phyloP scores from a whole-genome alignment of 805 yeast species.

The Cyberlindnera lachancei region DNA sequence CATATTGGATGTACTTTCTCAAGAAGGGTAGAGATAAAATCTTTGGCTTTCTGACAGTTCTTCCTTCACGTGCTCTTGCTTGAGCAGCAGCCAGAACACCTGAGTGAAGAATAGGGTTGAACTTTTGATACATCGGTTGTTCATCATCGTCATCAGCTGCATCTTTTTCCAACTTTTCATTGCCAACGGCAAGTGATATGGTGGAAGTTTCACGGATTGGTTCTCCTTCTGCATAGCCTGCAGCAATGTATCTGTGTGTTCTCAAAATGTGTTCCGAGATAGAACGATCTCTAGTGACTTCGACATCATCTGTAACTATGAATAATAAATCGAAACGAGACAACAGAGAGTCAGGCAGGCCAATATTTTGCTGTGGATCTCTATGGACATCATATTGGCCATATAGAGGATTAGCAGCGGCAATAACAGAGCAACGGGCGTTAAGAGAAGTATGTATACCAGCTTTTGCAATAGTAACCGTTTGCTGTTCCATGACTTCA shows the following conservation, averaged over 20 bases:
- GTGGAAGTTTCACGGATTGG: constrained; percentile 77
- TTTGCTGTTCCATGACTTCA: constrained; percentile 99
- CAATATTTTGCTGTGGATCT: constrained; percentile 95
- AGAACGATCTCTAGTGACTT: constrained; percentile 74
- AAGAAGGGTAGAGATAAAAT: constrained; percentile 76
- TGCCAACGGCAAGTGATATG: constrained; percentile 77
- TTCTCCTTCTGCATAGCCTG: constrained; percentile 86
- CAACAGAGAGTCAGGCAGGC: constrained; percentile 89
- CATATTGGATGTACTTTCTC: constrained; percentile 88
- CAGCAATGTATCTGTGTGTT: constrained; percentile 85
- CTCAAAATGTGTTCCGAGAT: constrained; percentile 92
- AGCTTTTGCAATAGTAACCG: constrained; percentile 96
- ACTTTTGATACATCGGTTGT: constrained; percentile 66
- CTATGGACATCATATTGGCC: constrained; percentile 95
- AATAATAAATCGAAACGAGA: constrained; percentile 95
- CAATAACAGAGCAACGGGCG: constrained; percentile 94
- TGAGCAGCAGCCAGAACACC: constrained; percentile 48
- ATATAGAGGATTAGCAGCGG: constrained; percentile 96
- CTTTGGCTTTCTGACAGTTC: constrained; percentile 26
- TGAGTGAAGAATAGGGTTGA: constrained; percentile 73
- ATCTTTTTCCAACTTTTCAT: constrained; percentile 40
- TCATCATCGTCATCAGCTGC: constrained; percentile 35
- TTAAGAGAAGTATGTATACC: constrained; percentile 95
- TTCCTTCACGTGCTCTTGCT: constrained; percentile 25
- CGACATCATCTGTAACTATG: constrained; percentile 92